Conservation (phyloP, 1,284 basidiomycete genomes). For the Phylloporus gajari region DNA sequence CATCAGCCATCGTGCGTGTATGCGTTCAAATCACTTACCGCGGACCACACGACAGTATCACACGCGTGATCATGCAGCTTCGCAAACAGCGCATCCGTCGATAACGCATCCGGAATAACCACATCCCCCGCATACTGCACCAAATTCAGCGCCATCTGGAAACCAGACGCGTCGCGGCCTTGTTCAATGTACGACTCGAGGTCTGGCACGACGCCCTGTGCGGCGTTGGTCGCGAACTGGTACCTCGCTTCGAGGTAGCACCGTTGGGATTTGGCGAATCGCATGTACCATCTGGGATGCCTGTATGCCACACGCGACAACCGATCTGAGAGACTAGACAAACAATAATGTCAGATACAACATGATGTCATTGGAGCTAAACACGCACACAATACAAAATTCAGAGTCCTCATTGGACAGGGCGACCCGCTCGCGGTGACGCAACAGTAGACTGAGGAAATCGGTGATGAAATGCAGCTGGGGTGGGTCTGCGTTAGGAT, state of each 20-base stretch:
- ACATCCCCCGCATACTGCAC: conserved; percentile 64
- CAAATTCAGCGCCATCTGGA: conserved; percentile 62
- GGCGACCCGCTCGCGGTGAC: conserved; percentile 36
- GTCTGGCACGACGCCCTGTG: conserved; percentile 47
- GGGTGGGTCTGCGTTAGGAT: conserved; percentile 64
- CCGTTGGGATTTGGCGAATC: conserved; percentile 49
- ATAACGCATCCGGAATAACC: conserved; percentile 47
- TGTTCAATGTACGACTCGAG: conserved; percentile 59
- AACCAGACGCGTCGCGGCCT: conserved; percentile 59
- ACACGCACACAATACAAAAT: conserved; percentile 36
- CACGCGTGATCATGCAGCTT: conserved; percentile 38
- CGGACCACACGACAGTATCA: conserved; percentile 43
- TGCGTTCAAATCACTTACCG: conserved; percentile 31
- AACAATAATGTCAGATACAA: conserved; percentile 14
- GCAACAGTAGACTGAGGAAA: conserved; percentile 57
- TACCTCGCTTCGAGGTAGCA: conserved; percentile 39
- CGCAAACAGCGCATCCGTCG: conserved; percentile 35
- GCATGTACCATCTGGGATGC: conserved; percentile 40
- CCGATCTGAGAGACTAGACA: conserved; percentile 38
- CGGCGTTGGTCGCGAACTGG: conserved; percentile 11
- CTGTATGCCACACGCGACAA: conserved; percentile 37
- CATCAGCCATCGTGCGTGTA: conserved; percentile 5
- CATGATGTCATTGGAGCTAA: conserved; percentile 20
- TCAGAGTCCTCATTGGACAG: conserved; percentile 8
- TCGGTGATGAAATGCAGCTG: conserved; percentile 65